Base-by-base conservation (phyloP, 371 early-diverging fungal genomes). In the Parasitella parasitica region DNA sequence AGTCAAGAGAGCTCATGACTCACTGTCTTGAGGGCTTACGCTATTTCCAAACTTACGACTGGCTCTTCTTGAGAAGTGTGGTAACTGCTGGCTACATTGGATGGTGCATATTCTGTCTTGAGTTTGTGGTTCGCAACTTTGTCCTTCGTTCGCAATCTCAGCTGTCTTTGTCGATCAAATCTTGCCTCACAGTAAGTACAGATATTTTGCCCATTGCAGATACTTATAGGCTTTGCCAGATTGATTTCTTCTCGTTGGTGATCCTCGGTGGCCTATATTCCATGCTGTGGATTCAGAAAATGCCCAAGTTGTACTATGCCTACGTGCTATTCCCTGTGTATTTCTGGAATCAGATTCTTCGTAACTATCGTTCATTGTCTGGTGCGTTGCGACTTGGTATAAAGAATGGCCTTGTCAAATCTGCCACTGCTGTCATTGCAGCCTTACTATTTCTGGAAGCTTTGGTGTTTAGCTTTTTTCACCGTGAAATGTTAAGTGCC, bases 11-110 rank as follows among this genome's bases (percentile, higher is more conserved):
- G 24, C 72, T 94, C 34, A 86, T 91, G 13, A 60, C 78, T 2
- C 73, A 88, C 20, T 89, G 87, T 30, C 63, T 96, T 22, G 84
- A 89, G 38, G 97, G 96, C n/a, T 73, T 96, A 48, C 88, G 94
- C 34, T 97, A 97, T 74, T 91, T 92, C 57, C 96, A 97, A 73
- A 95, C 93, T 72, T 91, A 97, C 69, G 98, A 97, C 71, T 96
- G 97, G 98, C 73, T 93, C 4, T 92, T 96, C 70, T 73, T 97
- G 56, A 84, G 94, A 52, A 76, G 91, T 0, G 78, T 94, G 1
- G 88, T 97, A 34, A 88, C 93, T 7, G 71, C 80, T 18, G 98
- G 98, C n/a, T 97, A 94, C 70, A 55, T 93, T 20, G 96, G 96
- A 27, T 97, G 98, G 96, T 94, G 97, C 63, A 60, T 82, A 0